Evolutionary conservation across 805 yeast genomes (phyloP).

Genomic region (Phaffomyces opuntiae): DNA sequence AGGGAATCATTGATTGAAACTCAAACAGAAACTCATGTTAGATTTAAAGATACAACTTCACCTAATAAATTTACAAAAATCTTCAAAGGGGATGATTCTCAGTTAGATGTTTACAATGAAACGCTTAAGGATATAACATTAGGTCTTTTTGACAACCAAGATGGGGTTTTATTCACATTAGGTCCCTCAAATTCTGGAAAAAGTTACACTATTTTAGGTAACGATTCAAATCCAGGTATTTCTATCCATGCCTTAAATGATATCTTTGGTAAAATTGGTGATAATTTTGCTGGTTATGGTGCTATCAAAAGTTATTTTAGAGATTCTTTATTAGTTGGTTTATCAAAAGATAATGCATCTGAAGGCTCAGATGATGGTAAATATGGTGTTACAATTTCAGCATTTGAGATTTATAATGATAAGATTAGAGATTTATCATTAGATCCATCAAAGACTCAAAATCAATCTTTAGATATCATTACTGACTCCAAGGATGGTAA

Average conservation of each 20-base stretch:
- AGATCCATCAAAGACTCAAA: constrained; percentile 20
- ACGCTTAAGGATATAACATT: constrained; percentile 15
- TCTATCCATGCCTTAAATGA: constrained; percentile 29
- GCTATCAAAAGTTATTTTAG: constrained; percentile 18
- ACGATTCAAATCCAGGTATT: constrained; percentile 30
- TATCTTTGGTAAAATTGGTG: constrained; percentile 24
- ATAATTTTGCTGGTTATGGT: constrained; percentile 14
- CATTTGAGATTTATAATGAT: constrained; percentile 48
- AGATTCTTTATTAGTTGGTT: constrained; percentile 15
- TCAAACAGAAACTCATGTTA: constrained; percentile 15
- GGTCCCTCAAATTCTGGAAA: constrained; percentile 53
- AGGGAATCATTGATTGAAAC: constrained; percentile 19
- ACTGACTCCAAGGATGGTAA: constrained; percentile 38
- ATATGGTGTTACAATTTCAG: constrained; percentile 39
- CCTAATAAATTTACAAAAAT: constrained; percentile 28
- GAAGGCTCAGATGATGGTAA: constrained; percentile 12
- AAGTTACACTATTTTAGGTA: constrained; percentile 31
- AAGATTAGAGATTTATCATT: constrained; percentile 32
- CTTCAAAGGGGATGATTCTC: constrained; percentile 25
- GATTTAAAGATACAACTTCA: constrained; percentile 21
- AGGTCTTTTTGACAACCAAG: constrained; percentile 26
- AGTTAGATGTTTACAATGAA: constrained; percentile 30
- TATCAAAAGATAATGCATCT: not conserved
- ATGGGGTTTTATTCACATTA: constrained; percentile 38
- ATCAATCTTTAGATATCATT: constrained; percentile 32